These are phyloP conservation scores for Myotisia sp. DNA, from an alignment of 2,329 filamentous ascomycete genomes.

Conservation along the genomic window DNA sequence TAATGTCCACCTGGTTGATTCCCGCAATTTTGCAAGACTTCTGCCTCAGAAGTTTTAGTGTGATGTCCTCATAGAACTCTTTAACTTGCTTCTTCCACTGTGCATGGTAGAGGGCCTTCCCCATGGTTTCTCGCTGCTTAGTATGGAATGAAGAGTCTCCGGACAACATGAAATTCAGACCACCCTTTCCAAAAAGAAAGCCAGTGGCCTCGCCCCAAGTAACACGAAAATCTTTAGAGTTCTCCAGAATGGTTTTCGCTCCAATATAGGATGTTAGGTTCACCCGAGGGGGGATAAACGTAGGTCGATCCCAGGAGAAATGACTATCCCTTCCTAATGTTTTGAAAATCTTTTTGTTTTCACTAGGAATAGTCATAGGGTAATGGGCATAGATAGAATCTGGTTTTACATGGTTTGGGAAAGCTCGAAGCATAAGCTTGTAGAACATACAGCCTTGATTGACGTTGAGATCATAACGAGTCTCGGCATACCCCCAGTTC, in stretches of 20 bases:
- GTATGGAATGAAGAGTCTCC: constrained; percentile 12
- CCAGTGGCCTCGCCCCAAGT: constrained; percentile 15
- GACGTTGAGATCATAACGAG: constrained; percentile 15
- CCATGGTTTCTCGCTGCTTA: constrained; percentile 13
- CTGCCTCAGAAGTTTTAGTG: constrained; percentile 12
- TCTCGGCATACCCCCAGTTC: constrained; percentile 28
- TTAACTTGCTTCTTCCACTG: constrained; percentile 14
- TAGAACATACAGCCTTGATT: constrained; percentile 20
- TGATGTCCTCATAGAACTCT: constrained; percentile 14
- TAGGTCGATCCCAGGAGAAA: constrained; percentile 13
- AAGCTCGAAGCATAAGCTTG: constrained; percentile 18
- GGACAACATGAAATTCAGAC: constrained; percentile 14
- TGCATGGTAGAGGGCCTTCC: constrained; percentile 13
- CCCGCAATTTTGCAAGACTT: constrained; percentile 51
- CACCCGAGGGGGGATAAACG: constrained; percentile 13
- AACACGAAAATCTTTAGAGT: constrained; percentile 15
- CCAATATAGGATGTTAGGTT: constrained; percentile 14
- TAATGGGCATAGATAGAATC: constrained; percentile 19
- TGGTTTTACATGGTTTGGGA: constrained; percentile 18
- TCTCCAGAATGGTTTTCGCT: constrained; percentile 14
- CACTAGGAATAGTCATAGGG: constrained; percentile 18
- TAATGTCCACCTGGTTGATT: constrained; percentile 17
- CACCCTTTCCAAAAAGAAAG: constrained; percentile 13
- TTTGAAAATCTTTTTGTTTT: constrained; percentile 16
- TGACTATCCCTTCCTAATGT: constrained; percentile 13